These are phyloP conservation scores for Penicillium samsonianum DNA, from an alignment of 495 filamentous ascomycete genomes.

Conservation along the genomic window DNA sequence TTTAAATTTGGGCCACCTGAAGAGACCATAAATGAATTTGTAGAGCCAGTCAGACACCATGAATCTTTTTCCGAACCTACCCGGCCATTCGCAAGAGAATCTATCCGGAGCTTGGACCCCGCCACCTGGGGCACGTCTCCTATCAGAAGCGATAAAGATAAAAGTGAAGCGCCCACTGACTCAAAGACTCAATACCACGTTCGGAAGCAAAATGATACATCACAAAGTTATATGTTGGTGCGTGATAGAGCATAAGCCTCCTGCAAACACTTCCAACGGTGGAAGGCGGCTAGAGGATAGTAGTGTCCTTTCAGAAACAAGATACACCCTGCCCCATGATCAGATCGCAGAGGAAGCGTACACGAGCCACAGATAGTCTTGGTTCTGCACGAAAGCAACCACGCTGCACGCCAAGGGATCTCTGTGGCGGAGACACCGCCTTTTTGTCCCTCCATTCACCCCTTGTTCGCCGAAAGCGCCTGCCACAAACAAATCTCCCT, in stretches of 20 bases:
- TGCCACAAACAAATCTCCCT: conserved; percentile 13
- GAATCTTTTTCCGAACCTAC: conserved; percentile 15
- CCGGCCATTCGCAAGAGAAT: conserved; percentile 13
- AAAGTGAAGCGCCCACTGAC: conserved; percentile 15
- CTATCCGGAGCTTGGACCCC: conserved; percentile 23
- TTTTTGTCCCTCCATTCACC: conserved; percentile 24
- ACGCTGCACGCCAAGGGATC: conserved; percentile 25
- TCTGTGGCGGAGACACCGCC: conserved; percentile 31
- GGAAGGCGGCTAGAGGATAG: not conserved
- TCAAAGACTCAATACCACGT: not conserved
- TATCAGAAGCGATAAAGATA: conserved; percentile 25
- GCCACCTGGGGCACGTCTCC: conserved; percentile 11
- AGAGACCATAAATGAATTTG: conserved; percentile 17
- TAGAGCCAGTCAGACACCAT: conserved; percentile 9
- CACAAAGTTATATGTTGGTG: not conserved
- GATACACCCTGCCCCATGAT: conserved; percentile 8
- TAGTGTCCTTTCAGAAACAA: not conserved
- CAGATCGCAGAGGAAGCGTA: conserved; percentile 9
- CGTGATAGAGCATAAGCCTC: not conserved
- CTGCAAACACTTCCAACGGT: not conserved
- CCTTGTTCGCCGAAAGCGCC: not conserved
- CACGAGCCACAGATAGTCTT: conserved; percentile 21
- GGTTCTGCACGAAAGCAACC: conserved; percentile 24
- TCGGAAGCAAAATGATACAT: conserved; percentile 7
- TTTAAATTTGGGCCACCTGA: conserved; percentile 18